Evolutionary conservation across 805 yeast species (phyloP).

Genomic region (Candida saitoana): DNA sequence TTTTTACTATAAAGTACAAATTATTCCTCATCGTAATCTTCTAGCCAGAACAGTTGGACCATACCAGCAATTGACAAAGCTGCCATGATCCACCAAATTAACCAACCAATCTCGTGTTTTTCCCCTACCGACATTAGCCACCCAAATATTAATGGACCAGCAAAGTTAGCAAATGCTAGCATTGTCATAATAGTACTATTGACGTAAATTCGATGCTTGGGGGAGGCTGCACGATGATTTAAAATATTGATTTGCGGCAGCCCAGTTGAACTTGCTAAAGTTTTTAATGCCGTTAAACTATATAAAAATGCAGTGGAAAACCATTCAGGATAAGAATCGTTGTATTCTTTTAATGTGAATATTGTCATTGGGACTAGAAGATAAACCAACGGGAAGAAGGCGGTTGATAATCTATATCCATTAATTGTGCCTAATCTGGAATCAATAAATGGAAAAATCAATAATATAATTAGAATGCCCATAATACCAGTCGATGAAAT

Average conservation of each 20-base stretch:
- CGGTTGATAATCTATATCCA: conserved; percentile 27
- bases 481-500: conserved; percentile 33
- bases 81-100: conserved; percentile 34
- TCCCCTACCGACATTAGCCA: conserved; percentile 33
- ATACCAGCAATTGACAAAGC: conserved; percentile 24
- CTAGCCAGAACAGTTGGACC: conserved; percentile 24
- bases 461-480: conserved; percentile 29
- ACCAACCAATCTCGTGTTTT: conserved; percentile 18
- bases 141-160: conserved; percentile 33
- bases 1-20: too few species aligned
- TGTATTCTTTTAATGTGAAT: conserved; percentile 27
- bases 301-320: conserved; percentile 23
- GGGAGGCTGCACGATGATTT: conserved; percentile 32
- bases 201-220: conserved; percentile 32
- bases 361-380: conserved; percentile 26
- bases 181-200: conserved; percentile 31
- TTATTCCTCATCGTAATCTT: conserved; percentile 24
- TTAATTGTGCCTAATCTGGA: conserved; percentile 25
- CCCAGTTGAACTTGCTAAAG: conserved; percentile 32
- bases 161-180: conserved; percentile 28
- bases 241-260: conserved; percentile 33
- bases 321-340: conserved; percentile 25
- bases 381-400: conserved; percentile 30
- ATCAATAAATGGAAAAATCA: conserved; percentile 32
- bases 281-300: conserved; percentile 26